A percentile compares a stretch with the other conserved stretches of the same genome.
Evolutionary conservation across 2,329 filamentous ascomycete species (phyloP).

Genomic region (Alternaria arbusti): DNA sequence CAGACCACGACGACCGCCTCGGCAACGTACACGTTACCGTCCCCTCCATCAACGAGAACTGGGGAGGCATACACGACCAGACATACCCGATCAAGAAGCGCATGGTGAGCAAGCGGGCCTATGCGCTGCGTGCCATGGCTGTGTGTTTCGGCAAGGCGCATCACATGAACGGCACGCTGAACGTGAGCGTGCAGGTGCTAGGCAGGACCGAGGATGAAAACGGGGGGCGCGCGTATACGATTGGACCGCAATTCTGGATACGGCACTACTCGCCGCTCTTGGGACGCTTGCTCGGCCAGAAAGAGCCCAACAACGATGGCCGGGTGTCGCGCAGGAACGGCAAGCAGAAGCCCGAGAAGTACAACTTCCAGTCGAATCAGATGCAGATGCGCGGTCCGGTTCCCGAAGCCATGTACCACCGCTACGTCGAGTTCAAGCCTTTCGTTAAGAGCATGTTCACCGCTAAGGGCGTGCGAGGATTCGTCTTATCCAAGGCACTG

Average conservation of each 20-base stretch:
- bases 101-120: slow-evolving; percentile 85
- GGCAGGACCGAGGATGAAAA: slow-evolving; percentile 72
- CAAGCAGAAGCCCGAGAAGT: slow-evolving; percentile 65
- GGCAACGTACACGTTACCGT: slow-evolving; percentile 82
- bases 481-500: slow-evolving; percentile 80
- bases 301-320: slow-evolving; percentile 57
- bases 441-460: slow-evolving; percentile 91
- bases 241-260: slow-evolving; percentile 77
- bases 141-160: slow-evolving; percentile 66
- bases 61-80: slow-evolving; percentile 70
- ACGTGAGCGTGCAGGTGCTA: slow-evolving; percentile 77
- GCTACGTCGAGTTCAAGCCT: slow-evolving; percentile 90
- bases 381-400: slow-evolving; percentile 86
- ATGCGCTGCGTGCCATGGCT: slow-evolving; percentile 72
- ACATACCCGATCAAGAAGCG: slow-evolving; percentile 80
- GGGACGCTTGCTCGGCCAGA: slow-evolving; percentile 74
- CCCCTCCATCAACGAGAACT: slow-evolving; percentile 65
- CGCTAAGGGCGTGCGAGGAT: slow-evolving; percentile 75
- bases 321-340: slow-evolving; percentile 50
- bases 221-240: slow-evolving; percentile 75
- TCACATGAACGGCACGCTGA: slow-evolving; percentile 73
- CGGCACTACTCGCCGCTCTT: slow-evolving; percentile 91
- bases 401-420: slow-evolving; percentile 81
- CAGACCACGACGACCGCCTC: slow-evolving; percentile 84
- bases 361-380: slow-evolving; percentile 93